Percentiles rank a stretch among this genome's conserved stretches.
These are phyloP conservation scores for Colletotrichum sp. DNA, from an alignment of 2,329 filamentous ascomycete genomes.

Conservation along the genomic window DNA sequence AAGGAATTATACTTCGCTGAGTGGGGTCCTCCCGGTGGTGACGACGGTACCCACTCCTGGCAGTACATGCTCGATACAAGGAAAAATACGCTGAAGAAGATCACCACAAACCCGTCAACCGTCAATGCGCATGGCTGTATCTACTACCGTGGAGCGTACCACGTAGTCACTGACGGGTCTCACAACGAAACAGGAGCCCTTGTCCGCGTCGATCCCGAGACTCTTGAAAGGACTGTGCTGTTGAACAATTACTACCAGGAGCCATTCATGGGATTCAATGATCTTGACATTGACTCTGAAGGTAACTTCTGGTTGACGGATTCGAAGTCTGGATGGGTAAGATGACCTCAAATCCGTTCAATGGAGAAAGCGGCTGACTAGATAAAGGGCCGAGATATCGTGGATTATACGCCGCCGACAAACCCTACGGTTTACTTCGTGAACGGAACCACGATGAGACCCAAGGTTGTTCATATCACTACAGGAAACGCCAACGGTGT, in stretches of 20 bases:
- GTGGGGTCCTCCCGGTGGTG: background rate
- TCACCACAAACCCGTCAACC: background rate
- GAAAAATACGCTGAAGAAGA: background rate
- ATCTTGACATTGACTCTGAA: background rate
- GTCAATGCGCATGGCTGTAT: background rate
- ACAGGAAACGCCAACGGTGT: background rate
- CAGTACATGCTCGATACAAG: background rate
- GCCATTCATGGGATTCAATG: background rate
- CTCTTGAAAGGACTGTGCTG: background rate
- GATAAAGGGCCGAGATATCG: background rate
- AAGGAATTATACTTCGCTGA: background rate
- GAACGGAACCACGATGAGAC: background rate
- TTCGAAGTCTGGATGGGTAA: background rate
- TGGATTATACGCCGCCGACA: background rate
- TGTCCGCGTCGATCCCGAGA: background rate
- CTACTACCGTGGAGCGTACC: background rate
- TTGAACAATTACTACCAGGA: background rate
- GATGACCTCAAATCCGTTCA: accelerated
- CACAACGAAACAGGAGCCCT: background rate
- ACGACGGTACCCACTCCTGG: background rate
- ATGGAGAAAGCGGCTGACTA: background rate
- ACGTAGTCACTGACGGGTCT: background rate
- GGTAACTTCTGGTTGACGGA: background rate
- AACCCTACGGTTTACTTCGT: background rate
- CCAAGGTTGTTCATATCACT: background rate